Evolutionary conservation across 2,329 filamentous ascomycete genomes (phyloP).

Genomic region (Fusarium multiceps): DNA sequence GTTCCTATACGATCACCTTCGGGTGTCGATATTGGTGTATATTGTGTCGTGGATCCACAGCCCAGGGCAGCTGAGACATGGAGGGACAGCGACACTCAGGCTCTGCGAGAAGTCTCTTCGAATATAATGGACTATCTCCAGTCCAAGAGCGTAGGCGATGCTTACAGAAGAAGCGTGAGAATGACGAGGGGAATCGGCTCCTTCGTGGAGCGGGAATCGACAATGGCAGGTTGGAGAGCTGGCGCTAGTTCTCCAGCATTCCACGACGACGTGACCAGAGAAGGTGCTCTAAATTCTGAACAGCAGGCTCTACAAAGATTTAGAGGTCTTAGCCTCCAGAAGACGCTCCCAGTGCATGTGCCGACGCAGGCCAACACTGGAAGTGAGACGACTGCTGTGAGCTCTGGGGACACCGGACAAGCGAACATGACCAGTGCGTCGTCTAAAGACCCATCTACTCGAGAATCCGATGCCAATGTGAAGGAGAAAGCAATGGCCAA

Average conservation of each 20-base stretch:
- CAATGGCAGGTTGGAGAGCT: constrained; percentile 45
- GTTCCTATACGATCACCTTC: constrained; percentile 53
- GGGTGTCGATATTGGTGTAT: constrained; percentile 57
- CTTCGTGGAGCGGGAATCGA: constrained; percentile 52
- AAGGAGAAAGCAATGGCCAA: constrained; percentile 19
- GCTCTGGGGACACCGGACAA: neutral
- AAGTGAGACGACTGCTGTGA: constrained; percentile 3
- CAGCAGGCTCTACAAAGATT: constrained; percentile 25
- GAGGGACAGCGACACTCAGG: constrained; percentile 43
- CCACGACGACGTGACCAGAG: constrained; percentile 19
- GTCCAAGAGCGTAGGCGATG: constrained; percentile 42
- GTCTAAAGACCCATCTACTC: neutral
- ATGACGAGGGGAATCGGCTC: constrained; percentile 55
- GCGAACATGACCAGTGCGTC: constrained; percentile 3
- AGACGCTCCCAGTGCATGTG: constrained; percentile 6
- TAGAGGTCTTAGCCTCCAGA: constrained; percentile 6
- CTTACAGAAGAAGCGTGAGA: constrained; percentile 49
- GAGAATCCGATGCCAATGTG: neutral
- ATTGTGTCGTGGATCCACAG: constrained; percentile 46
- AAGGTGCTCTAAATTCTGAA: constrained; percentile 26
- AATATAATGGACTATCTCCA: constrained; percentile 54
- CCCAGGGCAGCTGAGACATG: constrained; percentile 32
- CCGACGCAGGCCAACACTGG: constrained; percentile 9
- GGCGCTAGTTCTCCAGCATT: constrained; percentile 14
- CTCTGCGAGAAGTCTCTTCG: constrained; percentile 45